Evolutionary conservation across 2,329 filamentous ascomycete genomes (phyloP).

Genomic region (Amauroascus niger): DNA sequence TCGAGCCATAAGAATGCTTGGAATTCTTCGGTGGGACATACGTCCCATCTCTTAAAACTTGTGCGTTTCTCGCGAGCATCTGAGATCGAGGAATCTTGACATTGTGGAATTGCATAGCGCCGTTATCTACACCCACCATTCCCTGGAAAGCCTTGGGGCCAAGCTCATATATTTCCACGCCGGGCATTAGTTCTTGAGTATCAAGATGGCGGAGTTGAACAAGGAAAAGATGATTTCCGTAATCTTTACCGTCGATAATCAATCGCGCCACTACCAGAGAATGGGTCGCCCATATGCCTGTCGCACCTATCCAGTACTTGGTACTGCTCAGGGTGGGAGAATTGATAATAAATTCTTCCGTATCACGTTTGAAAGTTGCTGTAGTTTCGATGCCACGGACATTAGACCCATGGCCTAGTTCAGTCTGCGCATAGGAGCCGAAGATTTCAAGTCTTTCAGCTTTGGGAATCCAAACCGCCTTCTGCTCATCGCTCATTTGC

Average conservation of each 20-base stretch:
- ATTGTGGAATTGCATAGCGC: constrained; percentile 27
- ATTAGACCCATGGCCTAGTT: constrained; percentile 28
- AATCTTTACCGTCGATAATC: constrained; percentile 22
- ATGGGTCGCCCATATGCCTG: constrained; percentile 24
- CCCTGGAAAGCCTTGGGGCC: constrained; percentile 23
- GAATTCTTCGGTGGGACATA: constrained; percentile 24
- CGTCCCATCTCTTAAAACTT: constrained; percentile 24
- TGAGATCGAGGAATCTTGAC: constrained; percentile 28
- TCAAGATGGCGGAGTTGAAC: constrained; percentile 24
- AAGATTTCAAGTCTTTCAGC: constrained; percentile 22
- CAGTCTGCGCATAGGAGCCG: constrained; percentile 27
- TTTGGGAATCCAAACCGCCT: constrained; percentile 21
- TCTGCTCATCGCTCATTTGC: constrained; percentile 22
- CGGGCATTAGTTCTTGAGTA: constrained; percentile 20
- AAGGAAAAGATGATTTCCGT: constrained; percentile 26
- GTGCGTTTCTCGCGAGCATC: constrained; percentile 25
- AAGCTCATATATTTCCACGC: constrained; percentile 26
- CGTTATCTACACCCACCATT: constrained; percentile 23
- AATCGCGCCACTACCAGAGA: constrained; percentile 26
- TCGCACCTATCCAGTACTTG: constrained; percentile 28
- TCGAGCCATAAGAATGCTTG: constrained; percentile 29
- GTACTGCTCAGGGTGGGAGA: constrained; percentile 23
- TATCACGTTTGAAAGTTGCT: constrained; percentile 23
- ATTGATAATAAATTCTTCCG: constrained; percentile 27
- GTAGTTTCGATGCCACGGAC: constrained; percentile 28